Conservation (phyloP, 306 rosid species). For the Trichosanthes truncata region DNA sequence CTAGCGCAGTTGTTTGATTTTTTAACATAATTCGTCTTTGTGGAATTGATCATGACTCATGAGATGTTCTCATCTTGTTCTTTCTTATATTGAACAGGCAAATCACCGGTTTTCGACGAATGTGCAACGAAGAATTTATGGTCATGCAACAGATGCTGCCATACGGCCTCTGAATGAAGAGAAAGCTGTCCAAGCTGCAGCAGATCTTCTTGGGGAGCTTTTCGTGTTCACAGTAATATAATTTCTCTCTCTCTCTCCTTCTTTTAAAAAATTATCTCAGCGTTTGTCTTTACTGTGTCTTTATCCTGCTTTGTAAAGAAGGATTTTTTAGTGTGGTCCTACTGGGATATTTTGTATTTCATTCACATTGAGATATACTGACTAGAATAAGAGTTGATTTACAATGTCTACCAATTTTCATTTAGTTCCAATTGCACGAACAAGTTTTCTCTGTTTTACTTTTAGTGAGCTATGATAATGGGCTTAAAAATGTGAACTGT, state of each 20-base stretch:
- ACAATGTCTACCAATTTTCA: not conserved
- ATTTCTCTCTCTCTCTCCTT: not conserved
- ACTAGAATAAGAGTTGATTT: not conserved
- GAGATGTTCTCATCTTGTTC: not conserved
- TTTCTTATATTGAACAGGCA: slow-evolving; percentile 19
- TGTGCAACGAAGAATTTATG: slow-evolving; percentile 66
- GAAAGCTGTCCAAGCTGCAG: slow-evolving; percentile 78
- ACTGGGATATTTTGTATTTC: not conserved
- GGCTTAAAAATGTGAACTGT: not conserved
- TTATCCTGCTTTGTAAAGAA: not conserved
- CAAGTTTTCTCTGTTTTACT: not conserved
- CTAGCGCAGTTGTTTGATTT: not conserved
- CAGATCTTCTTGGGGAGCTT: slow-evolving; percentile 68
- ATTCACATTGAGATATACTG: not conserved
- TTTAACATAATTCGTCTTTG: not conserved
- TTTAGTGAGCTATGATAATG: not conserved
- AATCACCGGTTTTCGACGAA: slow-evolving; percentile 62
- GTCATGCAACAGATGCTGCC: slow-evolving; percentile 47
- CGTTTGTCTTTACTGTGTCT: not conserved
- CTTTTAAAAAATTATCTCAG: not conserved
- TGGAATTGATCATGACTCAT: not conserved
- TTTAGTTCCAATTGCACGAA: not conserved
- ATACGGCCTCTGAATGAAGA: slow-evolving; percentile 74
- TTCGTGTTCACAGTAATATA: slow-evolving; percentile 57
- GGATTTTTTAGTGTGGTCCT: not conserved